Conservation (phyloP, 2,329 filamentous ascomycete genomes). For the Paracoccidioides brasiliensis region DNA sequence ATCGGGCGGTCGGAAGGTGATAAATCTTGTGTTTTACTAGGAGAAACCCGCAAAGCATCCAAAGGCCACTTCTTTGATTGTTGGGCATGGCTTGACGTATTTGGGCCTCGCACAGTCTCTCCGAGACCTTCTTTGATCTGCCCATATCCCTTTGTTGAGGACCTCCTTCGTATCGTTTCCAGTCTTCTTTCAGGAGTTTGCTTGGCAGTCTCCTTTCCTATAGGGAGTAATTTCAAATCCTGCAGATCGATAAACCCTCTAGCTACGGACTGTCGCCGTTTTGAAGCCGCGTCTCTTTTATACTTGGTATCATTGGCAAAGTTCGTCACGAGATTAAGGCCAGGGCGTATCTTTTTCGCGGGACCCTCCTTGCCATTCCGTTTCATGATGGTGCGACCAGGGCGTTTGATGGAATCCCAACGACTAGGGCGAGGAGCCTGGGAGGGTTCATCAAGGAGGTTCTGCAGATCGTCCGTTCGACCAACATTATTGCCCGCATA, state of each 20-base stretch:
- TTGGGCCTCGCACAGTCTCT: slow-evolving; percentile 3
- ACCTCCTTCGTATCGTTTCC: slow-evolving; percentile 11
- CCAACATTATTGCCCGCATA: neutral
- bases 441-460: neutral
- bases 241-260: slow-evolving; percentile 24
- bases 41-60: slow-evolving; percentile 7
- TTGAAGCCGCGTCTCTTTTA: slow-evolving; percentile 4
- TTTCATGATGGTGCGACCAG: slow-evolving; percentile 1
- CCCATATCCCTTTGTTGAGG: slow-evolving; percentile 12
- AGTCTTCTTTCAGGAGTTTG: slow-evolving; percentile 12
- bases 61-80: slow-evolving; percentile 5
- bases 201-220: slow-evolving; percentile 18
- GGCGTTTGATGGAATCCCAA: neutral
- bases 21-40: slow-evolving; percentile 22
- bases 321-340: slow-evolving; percentile 32
- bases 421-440: neutral
- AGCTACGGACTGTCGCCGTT: neutral
- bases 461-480: neutral
- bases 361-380: slow-evolving; percentile 10
- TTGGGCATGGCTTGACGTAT: slow-evolving; percentile 2
- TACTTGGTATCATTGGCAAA: slow-evolving; percentile 17
- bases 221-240: slow-evolving; percentile 25
- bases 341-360: slow-evolving; percentile 22
- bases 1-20: slow-evolving; percentile 35
- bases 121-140: slow-evolving; percentile 12